phyloP scores from a whole-genome alignment of 495 filamentous ascomycete species.

The Penicillium goetzii region DNA sequence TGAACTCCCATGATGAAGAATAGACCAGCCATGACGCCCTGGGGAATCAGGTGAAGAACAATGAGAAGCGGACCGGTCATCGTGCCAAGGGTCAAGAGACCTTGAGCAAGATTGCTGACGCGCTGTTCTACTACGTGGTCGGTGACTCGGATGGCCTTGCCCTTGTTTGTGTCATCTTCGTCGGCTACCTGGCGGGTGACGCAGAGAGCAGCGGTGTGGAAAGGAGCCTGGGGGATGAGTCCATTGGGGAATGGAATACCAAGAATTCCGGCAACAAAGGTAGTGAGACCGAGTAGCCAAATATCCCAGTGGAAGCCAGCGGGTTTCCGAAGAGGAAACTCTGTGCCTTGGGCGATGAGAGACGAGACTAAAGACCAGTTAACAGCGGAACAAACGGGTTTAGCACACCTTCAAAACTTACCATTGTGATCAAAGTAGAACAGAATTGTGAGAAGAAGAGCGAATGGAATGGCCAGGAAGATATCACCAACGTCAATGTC shows the following conservation, averaged over 20 bases:
- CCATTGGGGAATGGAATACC: conserved; percentile 93
- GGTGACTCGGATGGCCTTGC: conserved; percentile 62
- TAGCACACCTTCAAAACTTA: conserved; percentile 33
- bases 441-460: conserved; percentile 79
- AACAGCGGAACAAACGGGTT: not conserved
- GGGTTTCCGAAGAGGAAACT: conserved; percentile 89
- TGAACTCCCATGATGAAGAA: conserved; percentile 95
- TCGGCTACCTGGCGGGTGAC: conserved; percentile 68
- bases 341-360: conserved; percentile 88
- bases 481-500: conserved; percentile 72
- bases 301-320: conserved; percentile 97
- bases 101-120: conserved; percentile 82
- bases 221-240: conserved; percentile 89
- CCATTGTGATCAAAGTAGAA: conserved; percentile 96
- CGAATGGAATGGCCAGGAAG: conserved; percentile 89
- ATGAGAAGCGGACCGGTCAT: conserved; percentile 85
- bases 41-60: conserved; percentile 84
- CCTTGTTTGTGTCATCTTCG: conserved; percentile 60
- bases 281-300: conserved; percentile 88
- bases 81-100: conserved; percentile 80
- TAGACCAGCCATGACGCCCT: conserved; percentile 83
- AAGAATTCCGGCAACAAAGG: conserved; percentile 78
- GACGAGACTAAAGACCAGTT: conserved; percentile 63
- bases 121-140: conserved; percentile 89
- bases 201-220: conserved; percentile 85